phyloP scores from a whole-genome alignment of 2,329 filamentous ascomycete species.

The Exutisphaerella laricina region DNA sequence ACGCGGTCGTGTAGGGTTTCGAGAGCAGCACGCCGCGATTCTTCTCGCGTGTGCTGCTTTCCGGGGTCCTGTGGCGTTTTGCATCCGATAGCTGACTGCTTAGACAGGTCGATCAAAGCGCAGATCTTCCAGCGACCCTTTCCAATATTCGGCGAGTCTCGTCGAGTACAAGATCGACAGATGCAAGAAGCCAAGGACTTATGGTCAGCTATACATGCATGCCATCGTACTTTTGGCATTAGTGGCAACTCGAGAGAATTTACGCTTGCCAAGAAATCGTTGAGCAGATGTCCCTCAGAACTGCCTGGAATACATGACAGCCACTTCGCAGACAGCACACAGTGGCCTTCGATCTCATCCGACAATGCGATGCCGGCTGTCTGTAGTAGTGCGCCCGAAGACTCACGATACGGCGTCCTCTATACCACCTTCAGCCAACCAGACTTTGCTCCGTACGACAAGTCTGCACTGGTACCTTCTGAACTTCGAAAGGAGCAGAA shows the following conservation, averaged over 20 bases:
- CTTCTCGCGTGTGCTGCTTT: too few relatives aligned
- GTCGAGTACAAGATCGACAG: constrained; percentile 14
- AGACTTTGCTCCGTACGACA: constrained; percentile 19
- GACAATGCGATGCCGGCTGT: constrained; percentile 7
- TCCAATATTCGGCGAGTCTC: constrained; percentile 42
- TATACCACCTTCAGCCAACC: constrained; percentile 27
- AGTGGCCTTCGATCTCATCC: constrained; percentile 20
- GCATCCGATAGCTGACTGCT: too few relatives aligned
- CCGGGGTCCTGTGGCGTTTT: too few relatives aligned
- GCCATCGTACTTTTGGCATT: constrained; percentile 17
- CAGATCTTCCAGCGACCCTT: constrained; percentile 41
- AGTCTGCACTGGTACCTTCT: constrained; percentile 46
- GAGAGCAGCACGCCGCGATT: too few relatives aligned
- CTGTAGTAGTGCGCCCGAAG: not conserved
- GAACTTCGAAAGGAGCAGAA: constrained; percentile 58
- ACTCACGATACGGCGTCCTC: constrained; percentile 28
- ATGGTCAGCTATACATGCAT: constrained; percentile 25
- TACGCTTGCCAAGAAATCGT: constrained; percentile 14
- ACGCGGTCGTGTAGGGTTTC: too few relatives aligned
- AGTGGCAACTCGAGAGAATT: constrained; percentile 17
- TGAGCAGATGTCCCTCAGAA: constrained; percentile 13
- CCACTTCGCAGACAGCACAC: constrained; percentile 15
- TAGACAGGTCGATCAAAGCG: constrained; percentile 45
- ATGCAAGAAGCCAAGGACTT: constrained; percentile 22
- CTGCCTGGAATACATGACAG: constrained; percentile 18